Conservation (phyloP, 495 filamentous ascomycete species). For the Penicillium maclennaniae region DNA sequence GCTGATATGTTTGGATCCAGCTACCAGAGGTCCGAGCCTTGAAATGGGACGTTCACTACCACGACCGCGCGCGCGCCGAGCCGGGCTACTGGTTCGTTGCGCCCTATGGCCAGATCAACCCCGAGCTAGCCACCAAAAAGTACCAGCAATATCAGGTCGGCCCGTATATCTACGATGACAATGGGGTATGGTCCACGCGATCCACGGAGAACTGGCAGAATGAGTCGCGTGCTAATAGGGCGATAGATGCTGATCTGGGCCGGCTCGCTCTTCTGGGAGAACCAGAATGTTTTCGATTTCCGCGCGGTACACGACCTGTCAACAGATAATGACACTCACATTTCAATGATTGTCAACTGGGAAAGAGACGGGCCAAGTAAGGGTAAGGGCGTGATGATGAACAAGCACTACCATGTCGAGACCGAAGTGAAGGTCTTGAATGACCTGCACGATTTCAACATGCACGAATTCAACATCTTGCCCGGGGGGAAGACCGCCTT, state of each 20-base stretch:
- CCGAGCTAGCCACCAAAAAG: slow-evolving; percentile 22
- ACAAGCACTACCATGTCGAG: slow-evolving; percentile 34
- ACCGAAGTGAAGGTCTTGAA: slow-evolving; percentile 36
- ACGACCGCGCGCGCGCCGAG: slow-evolving; percentile 22
- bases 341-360: slow-evolving; percentile 47
- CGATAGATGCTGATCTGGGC: slow-evolving; percentile 39
- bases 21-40: slow-evolving; percentile 31
- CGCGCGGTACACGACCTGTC: slow-evolving; percentile 31
- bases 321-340: slow-evolving; percentile 29
- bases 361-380: slow-evolving; percentile 32
- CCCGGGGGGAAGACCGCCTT: slow-evolving; percentile 39
- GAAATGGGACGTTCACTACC: slow-evolving; percentile 26
- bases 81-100: slow-evolving; percentile 45
- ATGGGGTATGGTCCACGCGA: slow-evolving; percentile 24
- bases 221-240: background rate
- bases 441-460: slow-evolving; percentile 41
- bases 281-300: slow-evolving; percentile 41
- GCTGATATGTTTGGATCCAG: slow-evolving; percentile 12
- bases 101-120: slow-evolving; percentile 33
- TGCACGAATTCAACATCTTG: slow-evolving; percentile 49
- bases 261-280: slow-evolving; percentile 34
- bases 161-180: slow-evolving; percentile 42
- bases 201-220: too few relatives aligned
- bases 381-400: slow-evolving; percentile 32
- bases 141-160: slow-evolving; percentile 42